Conservation (phyloP, 495 filamentous ascomycete species). For the Parmelia sp. region DNA sequence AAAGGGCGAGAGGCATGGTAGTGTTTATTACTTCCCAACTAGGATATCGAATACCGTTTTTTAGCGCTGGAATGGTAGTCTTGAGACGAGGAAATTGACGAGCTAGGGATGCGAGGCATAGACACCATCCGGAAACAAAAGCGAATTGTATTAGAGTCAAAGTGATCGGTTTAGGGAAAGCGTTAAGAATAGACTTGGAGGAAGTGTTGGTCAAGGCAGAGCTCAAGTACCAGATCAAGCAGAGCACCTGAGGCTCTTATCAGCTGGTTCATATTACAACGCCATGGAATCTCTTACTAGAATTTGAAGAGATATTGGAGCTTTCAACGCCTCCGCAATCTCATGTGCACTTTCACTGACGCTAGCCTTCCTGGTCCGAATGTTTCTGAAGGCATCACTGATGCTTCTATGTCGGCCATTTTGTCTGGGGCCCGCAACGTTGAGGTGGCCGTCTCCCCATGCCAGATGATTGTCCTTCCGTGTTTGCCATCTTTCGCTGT, state of each 20-base stretch:
- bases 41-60: constrained; percentile 74
- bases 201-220: constrained; percentile 96
- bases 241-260: constrained; percentile 56
- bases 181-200: constrained; percentile 93
- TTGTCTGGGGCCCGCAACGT: constrained; percentile 43
- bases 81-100: constrained; percentile 60
- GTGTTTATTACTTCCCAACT: constrained; percentile 76
- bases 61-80: constrained; percentile 65
- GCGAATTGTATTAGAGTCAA: constrained; percentile 93
- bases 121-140: constrained; percentile 84
- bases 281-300: constrained; percentile 49
- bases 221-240: constrained; percentile 85
- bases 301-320: constrained; percentile 80
- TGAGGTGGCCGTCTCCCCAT: constrained; percentile 37
- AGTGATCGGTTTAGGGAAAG: constrained; percentile 85
- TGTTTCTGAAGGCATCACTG: constrained; percentile 74
- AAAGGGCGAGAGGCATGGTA: constrained; percentile 81
- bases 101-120: constrained; percentile 68
- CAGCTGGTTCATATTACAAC: constrained; percentile 18
- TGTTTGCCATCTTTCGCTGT: constrained; percentile 43
- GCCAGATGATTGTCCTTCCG: constrained; percentile 40
- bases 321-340: constrained; percentile 81
- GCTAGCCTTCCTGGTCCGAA: constrained; percentile 69
- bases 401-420: constrained; percentile 77
- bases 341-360: constrained; percentile 90